Evolutionary conservation across 1,284 basidiomycete species (phyloP).

Genomic region (Entoloma clypeatum): DNA sequence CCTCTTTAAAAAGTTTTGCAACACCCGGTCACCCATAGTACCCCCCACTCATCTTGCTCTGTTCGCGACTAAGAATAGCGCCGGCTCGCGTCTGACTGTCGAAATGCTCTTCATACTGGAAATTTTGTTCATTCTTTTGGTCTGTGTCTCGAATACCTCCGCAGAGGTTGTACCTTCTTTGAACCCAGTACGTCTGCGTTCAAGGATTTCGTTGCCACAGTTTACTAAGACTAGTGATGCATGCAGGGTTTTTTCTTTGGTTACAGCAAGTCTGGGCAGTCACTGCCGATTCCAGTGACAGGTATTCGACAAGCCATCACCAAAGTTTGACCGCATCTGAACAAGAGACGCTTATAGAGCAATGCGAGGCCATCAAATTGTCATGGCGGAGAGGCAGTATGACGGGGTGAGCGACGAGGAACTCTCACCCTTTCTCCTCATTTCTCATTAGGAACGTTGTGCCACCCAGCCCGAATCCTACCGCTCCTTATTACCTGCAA

Average conservation of each 20-base stretch:
- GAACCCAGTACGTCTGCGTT: constrained; percentile 5
- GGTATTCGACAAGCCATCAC: constrained; percentile 22
- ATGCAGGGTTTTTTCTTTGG: constrained; percentile 45
- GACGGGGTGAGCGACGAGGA: constrained; percentile 30
- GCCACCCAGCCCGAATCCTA: constrained; percentile 39
- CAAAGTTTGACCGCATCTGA: constrained; percentile 1
- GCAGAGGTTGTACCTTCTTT: constrained; percentile 7
- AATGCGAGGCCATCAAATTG: constrained; percentile 47
- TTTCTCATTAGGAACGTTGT: not conserved
- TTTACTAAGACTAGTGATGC: not conserved
- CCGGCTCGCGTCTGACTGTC: too few species aligned
- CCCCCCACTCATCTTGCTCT: too few species aligned
- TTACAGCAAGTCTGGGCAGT: constrained; percentile 32
- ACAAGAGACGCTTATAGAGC: constrained; percentile 29
- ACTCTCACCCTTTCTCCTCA: constrained; percentile 4
- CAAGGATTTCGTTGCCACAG: not conserved
- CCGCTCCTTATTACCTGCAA: constrained; percentile 45
- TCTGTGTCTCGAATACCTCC: not conserved
- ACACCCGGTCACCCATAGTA: too few species aligned
- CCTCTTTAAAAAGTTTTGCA: too few species aligned
- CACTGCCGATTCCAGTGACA: constrained; percentile 38
- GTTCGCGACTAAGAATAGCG: too few species aligned
- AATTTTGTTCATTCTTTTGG: not conserved
- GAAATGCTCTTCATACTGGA: too few species aligned
- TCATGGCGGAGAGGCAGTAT: constrained; percentile 37